A percentile compares a stretch with the other conserved stretches of the same genome.
Conservation (phyloP, 2,329 filamentous ascomycete genomes). For the Myrmaecium sp. region DNA sequence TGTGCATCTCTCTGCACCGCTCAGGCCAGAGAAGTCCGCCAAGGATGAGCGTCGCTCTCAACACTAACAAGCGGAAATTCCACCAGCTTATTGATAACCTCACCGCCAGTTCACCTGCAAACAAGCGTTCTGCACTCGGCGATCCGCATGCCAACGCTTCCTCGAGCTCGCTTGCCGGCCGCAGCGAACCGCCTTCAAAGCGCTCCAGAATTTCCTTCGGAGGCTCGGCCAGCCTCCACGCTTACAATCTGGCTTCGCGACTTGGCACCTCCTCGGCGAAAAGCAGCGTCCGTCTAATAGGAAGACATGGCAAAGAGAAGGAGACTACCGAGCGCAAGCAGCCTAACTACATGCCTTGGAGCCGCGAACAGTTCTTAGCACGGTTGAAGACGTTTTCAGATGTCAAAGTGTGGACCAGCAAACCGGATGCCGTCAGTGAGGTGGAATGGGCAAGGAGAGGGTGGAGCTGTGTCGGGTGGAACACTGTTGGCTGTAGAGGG, state of each 20-base stretch:
- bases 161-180: conserved; percentile 11
- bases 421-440: conserved; percentile 71
- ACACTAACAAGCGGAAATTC: conserved; percentile 71
- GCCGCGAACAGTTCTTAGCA: conserved; percentile 64
- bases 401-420: conserved; percentile 84
- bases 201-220: conserved; percentile 15
- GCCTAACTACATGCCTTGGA: conserved; percentile 71
- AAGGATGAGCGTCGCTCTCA: conserved; percentile 36
- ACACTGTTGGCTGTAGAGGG: conserved; percentile 65
- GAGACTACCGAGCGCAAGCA: conserved; percentile 13
- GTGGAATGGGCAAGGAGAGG: conserved; percentile 89
- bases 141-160: too few relatives aligned
- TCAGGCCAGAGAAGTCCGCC: too few relatives aligned
- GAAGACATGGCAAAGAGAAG: conserved; percentile 5
- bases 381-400: conserved; percentile 78
- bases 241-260: conserved; percentile 2
- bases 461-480: conserved; percentile 59
- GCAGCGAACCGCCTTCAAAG: conserved; percentile 15
- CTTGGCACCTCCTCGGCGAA: conserved; percentile 4
- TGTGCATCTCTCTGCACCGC: too few relatives aligned
- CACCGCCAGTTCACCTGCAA: conserved; percentile 32
- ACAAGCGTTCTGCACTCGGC: too few relatives aligned
- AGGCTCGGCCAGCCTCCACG: conserved; percentile 1
- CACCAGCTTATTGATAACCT: conserved; percentile 52
- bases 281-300: conserved; percentile 15